Evolutionary conservation across 2,329 filamentous ascomycete genomes (phyloP).

Genomic region (Tolypocladium endophyticum): DNA sequence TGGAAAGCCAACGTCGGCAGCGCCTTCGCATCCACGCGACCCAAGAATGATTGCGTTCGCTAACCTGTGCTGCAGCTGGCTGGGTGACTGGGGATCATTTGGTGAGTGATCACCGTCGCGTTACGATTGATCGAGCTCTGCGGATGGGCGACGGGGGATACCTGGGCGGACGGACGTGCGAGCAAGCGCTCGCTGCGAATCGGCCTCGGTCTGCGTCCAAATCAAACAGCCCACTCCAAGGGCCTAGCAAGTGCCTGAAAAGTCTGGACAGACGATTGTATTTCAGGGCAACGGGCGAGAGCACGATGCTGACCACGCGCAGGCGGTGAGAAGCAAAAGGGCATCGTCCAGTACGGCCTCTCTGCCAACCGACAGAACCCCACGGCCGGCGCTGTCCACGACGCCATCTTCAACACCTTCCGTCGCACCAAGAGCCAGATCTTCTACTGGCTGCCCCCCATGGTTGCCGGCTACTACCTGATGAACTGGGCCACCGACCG

Average conservation of each 20-base stretch:
- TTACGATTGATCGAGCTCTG: not conserved
- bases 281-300: not conserved
- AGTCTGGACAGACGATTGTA: not conserved
- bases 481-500: conserved; percentile 88
- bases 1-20: not conserved
- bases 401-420: conserved; percentile 92
- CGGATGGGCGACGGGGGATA: not conserved
- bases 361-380: conserved; percentile 84
- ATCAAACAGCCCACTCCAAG: not conserved
- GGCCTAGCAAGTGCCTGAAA: too few species aligned
- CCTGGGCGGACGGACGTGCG: not conserved
- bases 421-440: conserved; percentile 78
- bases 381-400: conserved; percentile 65
- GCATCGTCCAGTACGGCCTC: conserved; percentile 62
- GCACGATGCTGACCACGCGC: conserved; percentile 3
- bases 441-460: conserved; percentile 76
- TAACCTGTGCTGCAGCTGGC: conserved; percentile 42
- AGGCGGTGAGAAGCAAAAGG: conserved; percentile 52
- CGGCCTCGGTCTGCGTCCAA: not conserved
- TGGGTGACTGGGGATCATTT: conserved; percentile 65
- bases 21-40: not conserved
- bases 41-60: conserved; percentile 4
- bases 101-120: conserved; percentile 43
- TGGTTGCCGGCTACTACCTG: conserved; percentile 66
- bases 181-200: not conserved